These are phyloP conservation scores for Talaromyces islandicus DNA, from an alignment of 2,329 filamentous ascomycete species.

Conservation along the genomic window DNA sequence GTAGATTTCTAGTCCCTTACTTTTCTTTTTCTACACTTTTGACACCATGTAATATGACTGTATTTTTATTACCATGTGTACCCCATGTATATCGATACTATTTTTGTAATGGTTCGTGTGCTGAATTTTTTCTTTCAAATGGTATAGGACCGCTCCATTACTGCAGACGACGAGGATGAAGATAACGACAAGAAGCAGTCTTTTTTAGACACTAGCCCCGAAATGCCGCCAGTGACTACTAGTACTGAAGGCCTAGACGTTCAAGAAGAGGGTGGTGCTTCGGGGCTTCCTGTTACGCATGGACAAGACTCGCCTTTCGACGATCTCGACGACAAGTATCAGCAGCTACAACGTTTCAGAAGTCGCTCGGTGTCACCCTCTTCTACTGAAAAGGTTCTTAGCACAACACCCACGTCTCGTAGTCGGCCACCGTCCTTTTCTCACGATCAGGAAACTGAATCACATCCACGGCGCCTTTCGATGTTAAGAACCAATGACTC, in stretches of 20 bases:
- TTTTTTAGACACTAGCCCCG: conserved; percentile 62
- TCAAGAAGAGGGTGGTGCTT: conserved; percentile 34
- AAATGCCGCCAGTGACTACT: conserved; percentile 46
- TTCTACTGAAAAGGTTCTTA: conserved; percentile 21
- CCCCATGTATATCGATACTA: conserved; percentile 10
- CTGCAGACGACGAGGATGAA: conserved; percentile 31
- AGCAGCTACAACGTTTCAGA: conserved; percentile 19
- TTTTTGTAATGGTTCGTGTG: conserved; percentile 21
- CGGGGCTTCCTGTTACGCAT: conserved; percentile 27
- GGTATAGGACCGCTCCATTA: conserved; percentile 27
- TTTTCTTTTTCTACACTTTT: conserved; percentile 5
- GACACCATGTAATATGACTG: conserved; percentile 5
- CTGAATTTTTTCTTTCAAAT: conserved; percentile 24
- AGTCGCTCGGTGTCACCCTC: conserved; percentile 32
- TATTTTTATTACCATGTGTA: conserved; percentile 9
- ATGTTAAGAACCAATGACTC: conserved; percentile 30
- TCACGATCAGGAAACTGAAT: conserved; percentile 17
- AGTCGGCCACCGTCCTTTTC: conserved; percentile 33
- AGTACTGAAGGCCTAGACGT: conserved; percentile 2
- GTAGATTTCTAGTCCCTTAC: conserved; percentile 26
- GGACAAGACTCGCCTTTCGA: not conserved
- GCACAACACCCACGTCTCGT: conserved; percentile 23
- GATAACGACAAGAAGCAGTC: conserved; percentile 41
- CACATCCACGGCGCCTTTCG: conserved; percentile 22
- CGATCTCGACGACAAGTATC: conserved; percentile 14